Evolutionary conservation across 768 basidiomycete species (phyloP).

Genomic region (Kwoniella dendrophila): DNA sequence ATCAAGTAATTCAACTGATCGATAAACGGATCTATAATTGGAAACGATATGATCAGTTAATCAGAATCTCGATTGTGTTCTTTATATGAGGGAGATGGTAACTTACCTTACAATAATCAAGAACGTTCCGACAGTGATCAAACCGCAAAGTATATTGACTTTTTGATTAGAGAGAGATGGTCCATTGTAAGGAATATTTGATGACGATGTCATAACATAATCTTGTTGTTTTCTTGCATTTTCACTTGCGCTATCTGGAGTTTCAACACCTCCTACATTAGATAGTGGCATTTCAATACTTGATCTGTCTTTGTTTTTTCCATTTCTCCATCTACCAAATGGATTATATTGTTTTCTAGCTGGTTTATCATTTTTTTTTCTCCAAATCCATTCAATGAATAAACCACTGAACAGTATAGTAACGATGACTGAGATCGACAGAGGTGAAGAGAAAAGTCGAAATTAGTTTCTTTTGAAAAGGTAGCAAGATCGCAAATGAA

Average conservation of each 20-base stretch:
- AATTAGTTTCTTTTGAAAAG: background rate
- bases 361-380: constrained; percentile 53
- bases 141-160: constrained; percentile 10
- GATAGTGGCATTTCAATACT: background rate
- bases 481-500: background rate
- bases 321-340: constrained; percentile 9
- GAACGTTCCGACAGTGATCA: constrained; percentile 46
- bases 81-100: background rate
- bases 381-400: constrained; percentile 60
- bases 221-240: too few relatives aligned
- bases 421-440: constrained; percentile 51
- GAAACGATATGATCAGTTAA: background rate
- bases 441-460: background rate
- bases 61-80: background rate
- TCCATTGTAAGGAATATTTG: too few relatives aligned
- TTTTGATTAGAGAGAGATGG: background rate
- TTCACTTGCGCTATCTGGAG: too few relatives aligned
- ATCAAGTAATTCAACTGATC: constrained; percentile 59
- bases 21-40: constrained; percentile 58
- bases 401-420: constrained; percentile 59
- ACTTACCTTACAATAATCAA: constrained; percentile 61
- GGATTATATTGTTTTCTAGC: constrained; percentile 29
- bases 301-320: background rate
- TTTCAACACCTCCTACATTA: constrained; percentile 1
- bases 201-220: too few relatives aligned